phyloP scores from a whole-genome alignment of 1,284 basidiomycete genomes.

The Pseudozyma sp. region DNA sequence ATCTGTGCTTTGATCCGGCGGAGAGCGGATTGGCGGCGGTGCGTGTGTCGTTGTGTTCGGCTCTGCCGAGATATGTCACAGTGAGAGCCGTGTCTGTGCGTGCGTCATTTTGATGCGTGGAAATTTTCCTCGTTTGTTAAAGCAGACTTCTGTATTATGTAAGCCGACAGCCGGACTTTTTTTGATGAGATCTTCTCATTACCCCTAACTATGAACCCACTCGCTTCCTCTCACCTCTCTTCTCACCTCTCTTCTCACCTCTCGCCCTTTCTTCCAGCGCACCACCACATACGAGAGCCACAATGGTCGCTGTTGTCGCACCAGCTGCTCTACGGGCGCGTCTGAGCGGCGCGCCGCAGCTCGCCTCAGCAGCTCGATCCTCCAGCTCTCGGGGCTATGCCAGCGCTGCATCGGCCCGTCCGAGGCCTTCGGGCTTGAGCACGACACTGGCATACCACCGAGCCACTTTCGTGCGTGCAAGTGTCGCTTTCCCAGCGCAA shows the following conservation, averaged over 20 bases:
- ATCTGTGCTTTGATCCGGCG: background rate
- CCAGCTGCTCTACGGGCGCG: slow-evolving; percentile 26
- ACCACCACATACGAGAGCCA: slow-evolving; percentile 1
- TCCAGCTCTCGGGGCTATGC: slow-evolving; percentile 16
- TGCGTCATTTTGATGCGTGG: slow-evolving; percentile 8
- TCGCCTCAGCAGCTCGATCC: slow-evolving; percentile 16
- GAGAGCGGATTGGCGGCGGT: slow-evolving; percentile 11
- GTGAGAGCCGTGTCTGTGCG: slow-evolving; percentile 11
- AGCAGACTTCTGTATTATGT: background rate
- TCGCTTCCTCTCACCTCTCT: background rate
- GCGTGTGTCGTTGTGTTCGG: background rate
- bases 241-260: background rate
- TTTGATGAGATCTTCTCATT: slow-evolving; percentile 1
- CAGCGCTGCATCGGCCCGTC: slow-evolving; percentile 14
- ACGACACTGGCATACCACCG: slow-evolving; percentile 24
- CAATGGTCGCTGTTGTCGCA: slow-evolving; percentile 25
- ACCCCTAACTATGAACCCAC: background rate
- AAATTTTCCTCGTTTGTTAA: background rate
- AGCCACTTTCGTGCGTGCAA: slow-evolving; percentile 19
- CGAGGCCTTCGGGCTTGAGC: slow-evolving; percentile 12
- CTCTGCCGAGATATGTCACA: background rate
- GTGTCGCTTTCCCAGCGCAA: slow-evolving; percentile 16
- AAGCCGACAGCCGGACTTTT: slow-evolving; percentile 1
- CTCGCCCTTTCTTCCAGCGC: background rate
- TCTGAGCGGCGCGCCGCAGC: slow-evolving; percentile 23